Percentiles rank a stretch among this genome's conserved stretches.
Conservation (phyloP, 345 rosid genomes). For the Eucalyptus fibrosa region DNA sequence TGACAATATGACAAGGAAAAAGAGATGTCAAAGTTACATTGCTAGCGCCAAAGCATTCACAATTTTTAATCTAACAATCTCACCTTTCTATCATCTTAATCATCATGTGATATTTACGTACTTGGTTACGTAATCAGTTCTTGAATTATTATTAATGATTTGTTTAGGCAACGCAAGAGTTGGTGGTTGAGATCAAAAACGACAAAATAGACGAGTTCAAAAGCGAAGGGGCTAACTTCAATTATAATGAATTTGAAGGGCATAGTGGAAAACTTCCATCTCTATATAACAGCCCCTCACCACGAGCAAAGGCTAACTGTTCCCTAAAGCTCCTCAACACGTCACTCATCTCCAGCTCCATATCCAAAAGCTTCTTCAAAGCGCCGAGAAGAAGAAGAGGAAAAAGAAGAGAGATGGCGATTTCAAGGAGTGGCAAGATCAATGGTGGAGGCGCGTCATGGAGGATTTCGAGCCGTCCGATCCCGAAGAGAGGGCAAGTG, state of each 20-base stretch:
- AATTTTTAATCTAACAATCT: neutral
- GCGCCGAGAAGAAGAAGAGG: neutral
- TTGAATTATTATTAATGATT: neutral
- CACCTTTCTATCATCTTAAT: too few species aligned
- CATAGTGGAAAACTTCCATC: neutral
- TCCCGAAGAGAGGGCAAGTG: slow-evolving; percentile 70
- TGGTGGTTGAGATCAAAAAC: neutral
- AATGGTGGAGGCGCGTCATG: slow-evolving; percentile 8
- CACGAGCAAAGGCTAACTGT: neutral
- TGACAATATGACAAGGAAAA: too few species aligned
- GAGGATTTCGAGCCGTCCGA: slow-evolving; percentile 30
- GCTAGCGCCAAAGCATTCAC: neutral
- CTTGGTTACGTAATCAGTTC: neutral
- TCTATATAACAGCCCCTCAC: neutral
- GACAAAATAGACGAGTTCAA: neutral
- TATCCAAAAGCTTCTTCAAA: neutral
- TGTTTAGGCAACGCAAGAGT: neutral
- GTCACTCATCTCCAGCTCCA: neutral
- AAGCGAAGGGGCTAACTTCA: neutral
- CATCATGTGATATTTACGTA: neutral
- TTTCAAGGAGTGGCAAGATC: slow-evolving; percentile 5
- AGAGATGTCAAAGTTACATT: neutral
- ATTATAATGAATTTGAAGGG: neutral
- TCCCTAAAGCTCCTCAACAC: neutral
- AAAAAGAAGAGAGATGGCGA: slow-evolving; percentile 10